Percentiles rank a stretch among this genome's conserved stretches.
Conservation (phyloP, 352 stramenopile species). For the Elongisporangium anandrum region DNA sequence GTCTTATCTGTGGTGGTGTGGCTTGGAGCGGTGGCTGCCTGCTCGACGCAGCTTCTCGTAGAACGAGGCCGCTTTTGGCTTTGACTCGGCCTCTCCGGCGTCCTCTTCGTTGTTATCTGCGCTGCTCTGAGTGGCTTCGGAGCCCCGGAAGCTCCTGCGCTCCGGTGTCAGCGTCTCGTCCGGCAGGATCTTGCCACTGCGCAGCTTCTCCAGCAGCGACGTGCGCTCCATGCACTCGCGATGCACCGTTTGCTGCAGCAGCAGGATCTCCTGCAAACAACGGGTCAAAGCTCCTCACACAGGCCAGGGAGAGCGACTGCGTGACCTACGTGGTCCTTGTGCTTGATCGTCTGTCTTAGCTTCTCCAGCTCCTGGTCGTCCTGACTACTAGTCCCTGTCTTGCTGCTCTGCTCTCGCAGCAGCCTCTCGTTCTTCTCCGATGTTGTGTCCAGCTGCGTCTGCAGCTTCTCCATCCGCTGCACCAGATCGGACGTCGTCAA, state of each 20-base stretch:
- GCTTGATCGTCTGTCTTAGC: constrained; percentile 29
- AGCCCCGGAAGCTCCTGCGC: constrained; percentile 1
- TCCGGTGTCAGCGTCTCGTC: constrained; percentile 23
- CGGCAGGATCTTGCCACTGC: constrained; percentile 59
- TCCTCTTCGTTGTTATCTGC: constrained; percentile 17
- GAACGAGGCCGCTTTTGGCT: constrained; percentile 48
- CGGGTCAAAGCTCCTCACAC: not conserved
- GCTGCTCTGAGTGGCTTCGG: constrained; percentile 4
- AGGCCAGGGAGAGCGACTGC: not conserved
- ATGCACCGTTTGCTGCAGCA: constrained; percentile 80
- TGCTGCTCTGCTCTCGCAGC: constrained; percentile 7
- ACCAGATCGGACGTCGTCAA: constrained; percentile 22
- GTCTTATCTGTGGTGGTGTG: constrained; percentile 4
- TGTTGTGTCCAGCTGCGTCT: constrained; percentile 16
- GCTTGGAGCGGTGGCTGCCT: constrained; percentile 48
- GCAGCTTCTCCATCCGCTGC: constrained; percentile 19
- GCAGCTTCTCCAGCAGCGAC: constrained; percentile 69
- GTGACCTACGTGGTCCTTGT: constrained; percentile 46
- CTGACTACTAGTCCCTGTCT: constrained; percentile 38
- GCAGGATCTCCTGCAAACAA: constrained; percentile 49
- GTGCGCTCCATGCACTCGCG: constrained; percentile 79
- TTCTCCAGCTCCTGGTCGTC: constrained; percentile 38
- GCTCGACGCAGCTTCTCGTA: constrained; percentile 73
- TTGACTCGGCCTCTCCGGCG: constrained; percentile 11
- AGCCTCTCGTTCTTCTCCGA: constrained; percentile 3